Percentiles rank a stretch among this genome's conserved stretches.
These are phyloP conservation scores for Podospora didyma DNA, from an alignment of 495 filamentous ascomycete genomes.

Conservation along the genomic window DNA sequence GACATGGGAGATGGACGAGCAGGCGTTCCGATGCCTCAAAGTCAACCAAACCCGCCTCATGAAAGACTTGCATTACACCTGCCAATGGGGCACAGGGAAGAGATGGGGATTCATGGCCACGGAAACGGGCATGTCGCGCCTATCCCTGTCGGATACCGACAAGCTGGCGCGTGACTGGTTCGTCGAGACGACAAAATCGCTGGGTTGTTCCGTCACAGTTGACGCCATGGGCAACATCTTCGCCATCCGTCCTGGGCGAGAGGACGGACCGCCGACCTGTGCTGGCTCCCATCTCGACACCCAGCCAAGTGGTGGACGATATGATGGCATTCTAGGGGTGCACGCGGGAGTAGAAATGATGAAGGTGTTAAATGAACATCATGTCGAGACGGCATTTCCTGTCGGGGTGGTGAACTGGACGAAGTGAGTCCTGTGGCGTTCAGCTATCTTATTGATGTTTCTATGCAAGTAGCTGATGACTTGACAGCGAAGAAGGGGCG, in stretches of 20 bases:
- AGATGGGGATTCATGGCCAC: constrained; percentile 24
- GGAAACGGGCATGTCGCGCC: constrained; percentile 44
- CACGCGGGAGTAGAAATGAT: constrained; percentile 69
- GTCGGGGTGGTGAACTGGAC: constrained; percentile 80
- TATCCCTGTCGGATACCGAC: constrained; percentile 67
- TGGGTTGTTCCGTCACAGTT: constrained; percentile 54
- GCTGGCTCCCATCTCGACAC: constrained; percentile 76
- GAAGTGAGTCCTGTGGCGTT: constrained; percentile 39
- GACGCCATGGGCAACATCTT: constrained; percentile 66
- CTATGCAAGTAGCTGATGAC: not conserved
- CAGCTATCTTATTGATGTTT: not conserved
- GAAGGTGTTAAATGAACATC: constrained; percentile 61
- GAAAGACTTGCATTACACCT: constrained; percentile 60
- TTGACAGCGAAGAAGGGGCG: constrained; percentile 66
- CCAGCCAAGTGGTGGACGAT: constrained; percentile 70
- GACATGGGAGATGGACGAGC: not conserved
- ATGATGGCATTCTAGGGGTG: constrained; percentile 75
- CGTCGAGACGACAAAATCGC: constrained; percentile 54
- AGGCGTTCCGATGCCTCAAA: constrained; percentile 31
- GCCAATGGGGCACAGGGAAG: constrained; percentile 43
- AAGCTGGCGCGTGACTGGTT: constrained; percentile 75
- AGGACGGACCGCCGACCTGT: constrained; percentile 48
- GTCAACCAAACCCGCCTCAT: constrained; percentile 59
- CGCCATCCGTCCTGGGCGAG: constrained; percentile 58
- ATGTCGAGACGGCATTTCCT: constrained; percentile 64